These are phyloP conservation scores for Diospyros kaki DNA, from an alignment of 148 eudicot species.

Conservation along the genomic window DNA sequence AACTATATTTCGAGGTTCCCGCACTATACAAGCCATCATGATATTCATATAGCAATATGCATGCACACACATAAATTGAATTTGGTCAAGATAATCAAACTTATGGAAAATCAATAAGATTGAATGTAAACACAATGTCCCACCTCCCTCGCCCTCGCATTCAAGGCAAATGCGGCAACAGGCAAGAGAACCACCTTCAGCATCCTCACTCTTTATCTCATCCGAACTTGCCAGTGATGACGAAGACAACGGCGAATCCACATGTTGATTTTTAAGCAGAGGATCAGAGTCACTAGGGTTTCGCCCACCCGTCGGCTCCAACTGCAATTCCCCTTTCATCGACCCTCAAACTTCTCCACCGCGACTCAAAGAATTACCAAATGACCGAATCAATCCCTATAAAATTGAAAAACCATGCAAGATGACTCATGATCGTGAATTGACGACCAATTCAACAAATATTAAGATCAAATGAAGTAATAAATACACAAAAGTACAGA, in stretches of 20 bases:
- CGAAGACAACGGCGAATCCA: conserved; percentile 15
- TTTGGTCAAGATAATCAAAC: neutral
- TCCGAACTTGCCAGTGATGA: neutral
- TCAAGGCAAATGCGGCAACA: conserved; percentile 87
- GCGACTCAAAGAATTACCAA: neutral
- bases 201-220: conserved; percentile 41
- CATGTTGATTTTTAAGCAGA: conserved; percentile 29
- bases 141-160: conserved; percentile 68
- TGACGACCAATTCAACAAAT: no score
- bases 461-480: no score
- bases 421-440: no score
- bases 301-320: conserved; percentile 28
- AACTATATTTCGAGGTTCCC: no score
- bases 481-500: no score
- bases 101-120: neutral
- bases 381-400: neutral
- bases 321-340: conserved; percentile 49
- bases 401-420: neutral
- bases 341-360: neutral
- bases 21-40: neutral
- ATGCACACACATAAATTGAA: neutral
- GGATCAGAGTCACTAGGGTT: conserved; percentile 62
- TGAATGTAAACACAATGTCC: neutral
- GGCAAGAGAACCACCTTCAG: conserved; percentile 55
- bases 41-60: neutral